These are phyloP conservation scores for Avicennia marina DNA, from an alignment of 257 asterid genomes.

Conservation along the genomic window DNA sequence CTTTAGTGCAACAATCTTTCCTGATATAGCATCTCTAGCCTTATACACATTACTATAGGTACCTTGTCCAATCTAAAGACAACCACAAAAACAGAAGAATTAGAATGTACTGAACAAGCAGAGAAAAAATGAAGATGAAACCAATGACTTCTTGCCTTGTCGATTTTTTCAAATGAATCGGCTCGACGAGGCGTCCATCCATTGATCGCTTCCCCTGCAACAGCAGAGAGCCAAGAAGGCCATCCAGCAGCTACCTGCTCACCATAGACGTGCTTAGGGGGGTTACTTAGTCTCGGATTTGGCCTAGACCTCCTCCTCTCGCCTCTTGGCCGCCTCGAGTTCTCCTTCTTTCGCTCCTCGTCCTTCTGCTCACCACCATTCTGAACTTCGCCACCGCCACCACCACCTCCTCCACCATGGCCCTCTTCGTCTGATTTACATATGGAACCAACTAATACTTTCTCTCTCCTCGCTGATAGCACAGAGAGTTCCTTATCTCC, in stretches of 20 bases:
- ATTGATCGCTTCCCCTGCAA: constrained; percentile 90
- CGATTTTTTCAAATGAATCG: constrained; percentile 81
- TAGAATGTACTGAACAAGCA: constrained; percentile 8
- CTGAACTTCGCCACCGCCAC: constrained; percentile 35
- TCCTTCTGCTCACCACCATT: constrained; percentile 43
- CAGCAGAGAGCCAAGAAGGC: constrained; percentile 96
- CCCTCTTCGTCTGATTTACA: constrained; percentile 35
- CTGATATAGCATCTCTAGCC: constrained; percentile 76
- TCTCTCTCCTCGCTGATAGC: constrained; percentile 60
- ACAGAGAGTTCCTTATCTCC: constrained; percentile 42
- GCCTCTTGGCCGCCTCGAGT: constrained; percentile 39
- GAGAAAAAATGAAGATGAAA: background rate
- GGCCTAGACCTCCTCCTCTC: constrained; percentile 76
- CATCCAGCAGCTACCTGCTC: constrained; percentile 98
- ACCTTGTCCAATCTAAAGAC: constrained; percentile 89
- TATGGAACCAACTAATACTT: constrained; percentile 34
- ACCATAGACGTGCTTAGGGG: constrained; percentile 77
- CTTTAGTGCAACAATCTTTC: constrained; percentile 84
- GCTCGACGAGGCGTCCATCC: constrained; percentile 98
- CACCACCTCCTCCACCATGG: constrained; percentile 17
- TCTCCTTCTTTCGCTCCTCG: constrained; percentile 49
- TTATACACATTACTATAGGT: constrained; percentile 94
- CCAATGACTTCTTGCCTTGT: constrained; percentile 51
- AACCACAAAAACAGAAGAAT: constrained; percentile 7
- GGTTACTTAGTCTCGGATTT: constrained; percentile 76